Conservation (phyloP, 1,139 yeast species). For the Geotrichum klebahnii region DNA sequence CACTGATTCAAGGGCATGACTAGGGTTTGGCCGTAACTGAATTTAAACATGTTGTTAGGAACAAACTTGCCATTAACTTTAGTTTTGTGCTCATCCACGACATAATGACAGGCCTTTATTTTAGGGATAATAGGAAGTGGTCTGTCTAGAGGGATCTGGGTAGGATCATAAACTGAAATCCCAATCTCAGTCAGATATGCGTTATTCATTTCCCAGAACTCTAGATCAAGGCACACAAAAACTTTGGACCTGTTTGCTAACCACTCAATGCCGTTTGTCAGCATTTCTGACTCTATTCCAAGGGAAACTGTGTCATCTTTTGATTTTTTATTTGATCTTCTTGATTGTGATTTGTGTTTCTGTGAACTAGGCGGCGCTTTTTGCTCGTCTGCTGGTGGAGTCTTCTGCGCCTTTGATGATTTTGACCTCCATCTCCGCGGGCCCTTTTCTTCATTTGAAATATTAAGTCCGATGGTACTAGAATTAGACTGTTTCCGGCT, state of each 20-base stretch:
- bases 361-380: too few species aligned
- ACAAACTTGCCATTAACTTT: conserved; percentile 56
- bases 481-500: too few species aligned
- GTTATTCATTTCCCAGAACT: conserved; percentile 55
- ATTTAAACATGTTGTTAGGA: conserved; percentile 56
- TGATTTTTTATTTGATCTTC: too few species aligned
- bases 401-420: too few species aligned
- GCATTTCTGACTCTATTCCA: too few species aligned
- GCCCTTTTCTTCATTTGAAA: too few species aligned
- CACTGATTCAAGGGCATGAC: conserved; percentile 25
- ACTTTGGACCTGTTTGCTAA: conserved; percentile 12
- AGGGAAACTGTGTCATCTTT: too few species aligned
- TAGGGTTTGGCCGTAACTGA: conserved; percentile 47
- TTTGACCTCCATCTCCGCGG: too few species aligned
- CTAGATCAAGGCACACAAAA: conserved; percentile 53
- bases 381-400: too few species aligned
- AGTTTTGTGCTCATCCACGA: conserved; percentile 50
- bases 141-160: not conserved
- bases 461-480: too few species aligned
- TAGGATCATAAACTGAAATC: conserved; percentile 61
- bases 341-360: too few species aligned
- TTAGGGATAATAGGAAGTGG: conserved; percentile 18
- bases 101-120: conserved; percentile 45
- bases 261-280: conserved; percentile 8
- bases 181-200: conserved; percentile 62